phyloP scores from a whole-genome alignment of 768 basidiomycete species.

The Pleurotus salmoneostramineus region DNA sequence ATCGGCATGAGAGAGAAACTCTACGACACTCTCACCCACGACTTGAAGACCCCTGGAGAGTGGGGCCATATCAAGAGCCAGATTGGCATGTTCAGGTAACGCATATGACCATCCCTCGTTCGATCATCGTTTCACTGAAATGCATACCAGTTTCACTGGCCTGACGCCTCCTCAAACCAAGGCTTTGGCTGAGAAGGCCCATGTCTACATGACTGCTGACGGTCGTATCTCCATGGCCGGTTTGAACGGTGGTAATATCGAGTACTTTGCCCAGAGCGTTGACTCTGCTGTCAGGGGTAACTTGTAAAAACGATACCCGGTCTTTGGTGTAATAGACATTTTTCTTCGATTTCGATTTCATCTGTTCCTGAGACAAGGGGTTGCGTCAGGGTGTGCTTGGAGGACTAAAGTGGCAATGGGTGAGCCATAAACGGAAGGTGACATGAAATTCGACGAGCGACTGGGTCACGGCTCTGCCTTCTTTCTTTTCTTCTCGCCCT shows the following conservation, averaged over 20 bases:
- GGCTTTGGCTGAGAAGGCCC: constrained; percentile 79
- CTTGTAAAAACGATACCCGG: constrained; percentile 33
- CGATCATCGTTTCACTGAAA: neutral
- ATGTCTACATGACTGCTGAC: constrained; percentile 92
- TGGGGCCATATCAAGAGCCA: constrained; percentile 96
- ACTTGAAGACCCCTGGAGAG: constrained; percentile 85
- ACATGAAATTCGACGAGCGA: constrained; percentile 1
- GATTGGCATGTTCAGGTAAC: constrained; percentile 96
- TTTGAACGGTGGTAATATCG: constrained; percentile 77
- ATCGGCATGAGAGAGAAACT: constrained; percentile 88
- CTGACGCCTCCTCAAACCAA: constrained; percentile 76
- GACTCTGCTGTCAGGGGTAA: constrained; percentile 77
- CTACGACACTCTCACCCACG: constrained; percentile 71
- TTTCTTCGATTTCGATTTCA: neutral
- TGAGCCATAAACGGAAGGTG: neutral
- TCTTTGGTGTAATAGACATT: constrained; percentile 9
- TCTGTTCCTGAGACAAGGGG: neutral
- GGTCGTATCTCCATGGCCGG: constrained; percentile 95
- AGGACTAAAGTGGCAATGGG: neutral
- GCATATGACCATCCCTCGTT: constrained; percentile 3
- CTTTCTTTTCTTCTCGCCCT: constrained; percentile 8
- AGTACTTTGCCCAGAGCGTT: constrained; percentile 87
- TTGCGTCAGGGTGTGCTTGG: neutral
- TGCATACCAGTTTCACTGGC: constrained; percentile 71
- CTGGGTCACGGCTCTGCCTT: constrained; percentile 4